Base-by-base conservation (phyloP, 108 stramenopile species). In the Schizochytrium sp. region DNA sequence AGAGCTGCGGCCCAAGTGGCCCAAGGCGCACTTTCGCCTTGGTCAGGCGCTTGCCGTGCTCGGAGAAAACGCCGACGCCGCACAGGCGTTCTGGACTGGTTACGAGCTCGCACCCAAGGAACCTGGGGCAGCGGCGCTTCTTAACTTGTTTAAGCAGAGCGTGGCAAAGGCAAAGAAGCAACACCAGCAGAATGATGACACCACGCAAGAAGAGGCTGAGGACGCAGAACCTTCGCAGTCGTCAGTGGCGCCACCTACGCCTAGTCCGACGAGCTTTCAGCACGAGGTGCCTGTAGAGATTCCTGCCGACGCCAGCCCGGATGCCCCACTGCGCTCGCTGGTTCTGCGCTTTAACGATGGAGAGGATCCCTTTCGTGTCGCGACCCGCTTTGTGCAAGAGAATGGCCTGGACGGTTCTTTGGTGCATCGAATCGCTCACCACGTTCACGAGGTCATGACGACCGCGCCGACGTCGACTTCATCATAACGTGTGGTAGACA, bases 91-190 rank as follows among this genome's bases (percentile, higher is more conserved):
- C 51, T 83, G 76, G 76, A 83, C 48, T 34, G 76, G 18, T 23
- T 83, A 83, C 76, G 76, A 83, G 76, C 51, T 83, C 6, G 76
- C 76, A 6, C 76, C 76, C 48, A 83, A 83, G 48, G 76, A 83
- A 6, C 76, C 76, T 25, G 51, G 76, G 8, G 76, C 76, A 12
- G 23, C 6, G 19, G 76, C 76, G 8, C 76, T 83, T 6, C 6
- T 83, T 1, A 53, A 21, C 16, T 23, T 83, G 51, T 83, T 83
- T 23, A 83, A 83, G 76, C 45, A 53, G 76, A 45, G 19, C 51
- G 76, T 83, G 76, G 51, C 45, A 6, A 83, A 47, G 76, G 76
- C 76, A 12, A 83, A 83, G 76, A 47, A 83, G 23, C 48, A 83
- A 34, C 63, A 69, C 63, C 25, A 69, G 34, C 25, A 69, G 34